Percentiles rank a stretch among this genome's conserved stretches.
phyloP scores from a whole-genome alignment of 176 grass and related monocot genomes.

The Urochloa ruziziensis region DNA sequence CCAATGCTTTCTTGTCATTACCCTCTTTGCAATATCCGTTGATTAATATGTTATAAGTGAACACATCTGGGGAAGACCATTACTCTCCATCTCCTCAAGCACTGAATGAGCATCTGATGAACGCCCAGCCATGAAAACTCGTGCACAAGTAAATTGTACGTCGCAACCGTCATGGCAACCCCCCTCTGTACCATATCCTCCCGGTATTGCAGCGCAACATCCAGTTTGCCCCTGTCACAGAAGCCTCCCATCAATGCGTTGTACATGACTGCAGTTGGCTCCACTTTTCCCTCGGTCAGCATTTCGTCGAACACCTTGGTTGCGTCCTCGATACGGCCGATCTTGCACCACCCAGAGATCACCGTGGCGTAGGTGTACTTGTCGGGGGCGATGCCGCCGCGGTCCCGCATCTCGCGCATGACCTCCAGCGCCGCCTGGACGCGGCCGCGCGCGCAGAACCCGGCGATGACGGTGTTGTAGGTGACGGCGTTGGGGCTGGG shows the following conservation, averaged over 20 bases:
- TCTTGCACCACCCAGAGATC: conserved; percentile 43
- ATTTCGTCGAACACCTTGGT: conserved; percentile 52
- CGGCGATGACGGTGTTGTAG: conserved; percentile 50
- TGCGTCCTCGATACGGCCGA: conserved; percentile 31
- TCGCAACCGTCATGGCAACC: conserved; percentile 21
- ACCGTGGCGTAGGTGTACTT: conserved; percentile 44
- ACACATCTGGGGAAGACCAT: conserved; percentile 46
- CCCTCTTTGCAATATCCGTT: conserved; percentile 72
- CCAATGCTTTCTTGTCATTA: conserved; percentile 57
- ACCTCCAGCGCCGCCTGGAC: conserved; percentile 35
- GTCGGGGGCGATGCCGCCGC: conserved; percentile 31
- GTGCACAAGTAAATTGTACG: conserved; percentile 39
- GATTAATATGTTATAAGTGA: conserved; percentile 76
- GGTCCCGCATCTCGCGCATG: conserved; percentile 28
- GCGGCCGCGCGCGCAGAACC: conserved; percentile 36
- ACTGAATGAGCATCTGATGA: conserved; percentile 30
- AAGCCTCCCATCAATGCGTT: conserved; percentile 38
- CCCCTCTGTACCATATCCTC: conserved; percentile 45
- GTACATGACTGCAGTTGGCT: conserved; percentile 39
- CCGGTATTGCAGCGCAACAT: conserved; percentile 40
- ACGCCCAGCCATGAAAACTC: conserved; percentile 44
- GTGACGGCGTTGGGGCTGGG: conserved; percentile 43
- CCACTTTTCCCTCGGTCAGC: conserved; percentile 12
- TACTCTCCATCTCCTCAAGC: conserved; percentile 47
- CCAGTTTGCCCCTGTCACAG: conserved; percentile 26